Base-by-base conservation (phyloP, 2,329 filamentous ascomycete genomes). In the Bipolaris cookei region DNA sequence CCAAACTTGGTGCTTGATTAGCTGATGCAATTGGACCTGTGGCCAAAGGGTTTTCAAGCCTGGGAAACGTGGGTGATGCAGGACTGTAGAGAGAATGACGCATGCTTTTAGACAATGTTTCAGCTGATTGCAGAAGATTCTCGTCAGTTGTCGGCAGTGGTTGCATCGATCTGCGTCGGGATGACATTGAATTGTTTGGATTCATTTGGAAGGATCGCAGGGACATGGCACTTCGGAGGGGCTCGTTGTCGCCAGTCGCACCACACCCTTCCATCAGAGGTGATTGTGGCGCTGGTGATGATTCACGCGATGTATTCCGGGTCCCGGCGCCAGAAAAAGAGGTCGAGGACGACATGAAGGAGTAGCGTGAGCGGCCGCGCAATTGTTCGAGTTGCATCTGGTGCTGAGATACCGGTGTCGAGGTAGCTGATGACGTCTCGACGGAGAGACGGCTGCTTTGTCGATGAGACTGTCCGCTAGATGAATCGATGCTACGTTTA, bases 201-300 rank as follows among this genome's bases (percentile, higher is more conserved):
- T 71, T 76, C 67, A 75, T 77, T 46, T 76, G 71, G 56, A 76
- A 75, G 35, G 75, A 76, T 41, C 69, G 76, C 51, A 76, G 67
- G 44, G 72, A 72, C 56, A 70, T 72, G 45, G 71, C 71, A 43
- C 70, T 73, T 54, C 73, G 69, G 32, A 66, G 62, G 35, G 70
- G 64, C 34, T 76, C 73, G 21, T 65, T 30, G 21, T 73, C 71
- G 18, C 64, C 59, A 51, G 52, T 13, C 4, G 59, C 54, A 7
- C 61, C 54, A 35, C 68, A 68, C 20, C 51, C 63, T 38, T 76
- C 71, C 54, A 66, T 67, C 5, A 69, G 61, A 20, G 74, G 75
- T 32, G 75, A 75, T 35, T 67, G 66, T 45, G 74, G 73, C 8
- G 66, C 67, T 48, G 76, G 73, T 5, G 75, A 78, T 32, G 74